Percentiles rank a stretch among this genome's conserved stretches.
Conservation (phyloP, 2,329 filamentous ascomycete genomes). For the Didymella pomorum region DNA sequence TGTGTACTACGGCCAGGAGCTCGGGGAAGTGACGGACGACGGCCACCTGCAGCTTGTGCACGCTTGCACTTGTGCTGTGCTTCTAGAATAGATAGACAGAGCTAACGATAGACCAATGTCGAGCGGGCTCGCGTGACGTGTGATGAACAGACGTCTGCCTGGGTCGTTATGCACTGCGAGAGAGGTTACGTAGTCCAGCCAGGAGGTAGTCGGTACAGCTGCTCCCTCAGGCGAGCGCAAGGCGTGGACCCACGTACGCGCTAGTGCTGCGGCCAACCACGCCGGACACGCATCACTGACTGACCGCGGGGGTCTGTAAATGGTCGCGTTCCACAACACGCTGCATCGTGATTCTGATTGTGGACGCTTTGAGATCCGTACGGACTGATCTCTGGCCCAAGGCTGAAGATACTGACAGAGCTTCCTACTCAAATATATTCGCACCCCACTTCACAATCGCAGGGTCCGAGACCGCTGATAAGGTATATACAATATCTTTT, state of each 20-base stretch:
- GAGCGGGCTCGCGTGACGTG: neutral
- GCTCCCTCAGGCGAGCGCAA: constrained; percentile 6
- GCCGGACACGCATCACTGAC: constrained; percentile 9
- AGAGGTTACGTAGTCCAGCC: constrained; percentile 2
- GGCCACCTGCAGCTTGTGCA: constrained; percentile 36
- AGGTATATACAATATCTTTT: neutral
- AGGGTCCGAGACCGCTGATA: constrained; percentile 8
- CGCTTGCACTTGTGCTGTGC: neutral
- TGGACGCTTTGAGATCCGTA: neutral
- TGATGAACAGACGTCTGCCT: constrained; percentile 10
- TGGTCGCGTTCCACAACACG: constrained; percentile 4
- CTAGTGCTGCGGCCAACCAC: constrained; percentile 17
- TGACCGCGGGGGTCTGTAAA: constrained; percentile 19
- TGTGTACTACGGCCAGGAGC: constrained; percentile 30
- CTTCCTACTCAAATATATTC: neutral
- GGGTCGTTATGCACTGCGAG: neutral
- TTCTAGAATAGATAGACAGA: neutral
- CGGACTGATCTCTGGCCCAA: neutral
- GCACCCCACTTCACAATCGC: neutral
- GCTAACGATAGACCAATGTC: neutral
- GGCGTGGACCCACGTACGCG: constrained; percentile 9
- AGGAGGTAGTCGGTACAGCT: constrained; percentile 9
- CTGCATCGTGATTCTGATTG: constrained; percentile 3
- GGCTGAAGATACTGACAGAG: neutral
- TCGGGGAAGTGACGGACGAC: constrained; percentile 36